Evolutionary conservation across 768 basidiomycete genomes (phyloP).

Genomic region (Lepiota brunneoincarnata): DNA sequence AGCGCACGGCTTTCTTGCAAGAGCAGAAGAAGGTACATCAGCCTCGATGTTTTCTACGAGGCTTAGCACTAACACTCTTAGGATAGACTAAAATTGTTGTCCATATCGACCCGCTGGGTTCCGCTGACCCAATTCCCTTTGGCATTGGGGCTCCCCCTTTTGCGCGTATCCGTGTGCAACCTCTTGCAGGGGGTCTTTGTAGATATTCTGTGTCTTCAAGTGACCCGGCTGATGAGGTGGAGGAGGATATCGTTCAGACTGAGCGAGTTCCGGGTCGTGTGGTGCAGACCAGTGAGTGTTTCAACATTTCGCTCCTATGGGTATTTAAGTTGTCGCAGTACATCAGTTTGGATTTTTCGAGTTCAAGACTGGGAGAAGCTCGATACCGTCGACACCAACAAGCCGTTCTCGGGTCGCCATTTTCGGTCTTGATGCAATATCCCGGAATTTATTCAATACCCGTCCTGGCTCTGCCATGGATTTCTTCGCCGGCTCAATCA

Average conservation of each 20-base stretch:
- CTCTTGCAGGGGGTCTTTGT: constrained; percentile 79
- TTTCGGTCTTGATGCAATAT: constrained; percentile 87
- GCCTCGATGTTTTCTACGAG: not conserved
- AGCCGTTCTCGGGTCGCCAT: constrained; percentile 79
- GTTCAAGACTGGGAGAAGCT: constrained; percentile 71
- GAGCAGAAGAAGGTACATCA: constrained; percentile 72
- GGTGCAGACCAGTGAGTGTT: constrained; percentile 72
- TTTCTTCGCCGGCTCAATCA: constrained; percentile 72
- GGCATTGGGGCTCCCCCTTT: constrained; percentile 69
- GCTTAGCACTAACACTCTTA: constrained; percentile 1
- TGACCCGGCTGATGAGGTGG: constrained; percentile 68
- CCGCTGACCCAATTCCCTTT: constrained; percentile 76
- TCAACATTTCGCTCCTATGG: not conserved
- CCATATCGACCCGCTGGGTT: constrained; percentile 76
- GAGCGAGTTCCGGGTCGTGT: constrained; percentile 71
- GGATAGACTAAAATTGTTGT: constrained; percentile 82
- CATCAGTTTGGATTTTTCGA: constrained; percentile 89
- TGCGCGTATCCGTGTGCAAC: constrained; percentile 79
- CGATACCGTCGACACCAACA: constrained; percentile 85
- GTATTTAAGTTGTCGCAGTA: constrained; percentile 39
- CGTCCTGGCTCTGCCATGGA: constrained; percentile 66
- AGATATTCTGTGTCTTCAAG: constrained; percentile 75
- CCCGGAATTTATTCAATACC: constrained; percentile 80
- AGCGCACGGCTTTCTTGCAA: constrained; percentile 73
- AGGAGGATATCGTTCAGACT: constrained; percentile 83